A percentile compares a stretch with the other conserved stretches of the same genome.
These are phyloP conservation scores for Nevesoporus exiguus DNA, from an alignment of 768 basidiomycete species.

Conservation along the genomic window DNA sequence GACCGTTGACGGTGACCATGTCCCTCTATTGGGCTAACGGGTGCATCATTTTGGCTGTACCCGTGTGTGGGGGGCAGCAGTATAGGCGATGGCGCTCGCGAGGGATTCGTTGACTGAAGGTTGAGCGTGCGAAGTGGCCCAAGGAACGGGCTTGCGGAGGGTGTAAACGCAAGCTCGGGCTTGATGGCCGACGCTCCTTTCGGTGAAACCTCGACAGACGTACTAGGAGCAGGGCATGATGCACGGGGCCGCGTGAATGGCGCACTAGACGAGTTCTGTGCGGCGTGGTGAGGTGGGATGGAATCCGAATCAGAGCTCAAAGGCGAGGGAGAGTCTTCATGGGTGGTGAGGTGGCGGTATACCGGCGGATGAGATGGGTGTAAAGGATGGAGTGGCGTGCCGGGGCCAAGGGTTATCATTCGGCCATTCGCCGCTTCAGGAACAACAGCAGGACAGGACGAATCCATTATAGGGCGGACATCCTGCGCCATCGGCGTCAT, in stretches of 20 bases:
- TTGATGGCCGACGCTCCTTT: conserved; percentile 23
- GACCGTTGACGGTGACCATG: conserved; percentile 25
- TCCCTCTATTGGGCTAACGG: conserved; percentile 36
- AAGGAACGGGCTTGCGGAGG: conserved; percentile 77
- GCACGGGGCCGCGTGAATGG: conserved; percentile 27
- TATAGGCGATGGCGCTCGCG: conserved; percentile 70
- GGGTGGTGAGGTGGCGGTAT: conserved; percentile 35
- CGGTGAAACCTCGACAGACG: conserved; percentile 32
- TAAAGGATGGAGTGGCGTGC: conserved; percentile 38
- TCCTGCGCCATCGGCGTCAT: conserved; percentile 43
- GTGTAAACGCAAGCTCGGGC: conserved; percentile 49
- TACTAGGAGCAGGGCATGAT: conserved; percentile 17
- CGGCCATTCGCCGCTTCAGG: conserved; percentile 18
- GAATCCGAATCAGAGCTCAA: conserved; percentile 64
- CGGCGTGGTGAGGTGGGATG: conserved; percentile 30
- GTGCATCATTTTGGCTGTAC: conserved; percentile 21
- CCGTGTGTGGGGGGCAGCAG: conserved; percentile 51
- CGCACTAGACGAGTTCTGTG: conserved; percentile 30
- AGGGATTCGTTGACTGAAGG: conserved; percentile 66
- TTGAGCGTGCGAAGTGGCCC: conserved; percentile 73
- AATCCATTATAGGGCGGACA: conserved; percentile 18
- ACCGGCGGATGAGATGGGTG: conserved; percentile 33
- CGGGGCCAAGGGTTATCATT: conserved; percentile 18
- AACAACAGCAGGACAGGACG: conserved; percentile 15
- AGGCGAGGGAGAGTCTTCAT: conserved; percentile 67